phyloP scores from a whole-genome alignment of 2,329 filamentous ascomycete species.

The Aspergillus pseudotamarii region DNA sequence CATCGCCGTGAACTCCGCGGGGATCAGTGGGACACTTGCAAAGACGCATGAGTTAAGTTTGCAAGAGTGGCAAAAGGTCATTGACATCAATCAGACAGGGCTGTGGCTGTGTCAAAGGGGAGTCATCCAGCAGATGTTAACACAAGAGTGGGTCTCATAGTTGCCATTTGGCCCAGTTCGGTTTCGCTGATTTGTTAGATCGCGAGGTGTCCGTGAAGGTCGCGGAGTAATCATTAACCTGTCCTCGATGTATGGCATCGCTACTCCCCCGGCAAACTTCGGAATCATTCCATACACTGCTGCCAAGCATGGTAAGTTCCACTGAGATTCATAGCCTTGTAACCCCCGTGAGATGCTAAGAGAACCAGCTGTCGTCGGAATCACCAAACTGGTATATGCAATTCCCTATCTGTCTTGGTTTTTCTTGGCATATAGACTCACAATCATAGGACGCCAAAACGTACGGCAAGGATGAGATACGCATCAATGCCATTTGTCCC shows the following conservation, averaged over 20 bases:
- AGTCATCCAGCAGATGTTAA: slow-evolving; percentile 40
- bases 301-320: slow-evolving; percentile 27
- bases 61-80: slow-evolving; percentile 53
- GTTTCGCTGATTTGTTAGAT: slow-evolving; percentile 10
- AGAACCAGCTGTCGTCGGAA: slow-evolving; percentile 25
- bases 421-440: slow-evolving; percentile 7
- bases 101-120: slow-evolving; percentile 61
- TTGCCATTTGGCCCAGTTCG: no score
- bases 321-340: no score
- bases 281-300: slow-evolving; percentile 25
- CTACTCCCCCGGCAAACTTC: slow-evolving; percentile 17
- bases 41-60: slow-evolving; percentile 52
- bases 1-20: slow-evolving; percentile 60
- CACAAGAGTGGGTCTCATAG: slow-evolving; percentile 25
- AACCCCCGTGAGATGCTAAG: not conserved
- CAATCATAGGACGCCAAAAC: slow-evolving; percentile 43
- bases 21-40: slow-evolving; percentile 48
- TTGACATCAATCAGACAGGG: slow-evolving; percentile 59
- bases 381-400: slow-evolving; percentile 26
- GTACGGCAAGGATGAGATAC: slow-evolving; percentile 56
- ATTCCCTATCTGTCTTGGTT: not conserved
- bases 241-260: slow-evolving; percentile 27
- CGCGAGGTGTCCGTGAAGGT: slow-evolving; percentile 20
- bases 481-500: slow-evolving; percentile 64
- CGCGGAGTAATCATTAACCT: slow-evolving; percentile 31